These are phyloP conservation scores for Dioszegia hungarica DNA, from an alignment of 768 basidiomycete species.

Conservation along the genomic window DNA sequence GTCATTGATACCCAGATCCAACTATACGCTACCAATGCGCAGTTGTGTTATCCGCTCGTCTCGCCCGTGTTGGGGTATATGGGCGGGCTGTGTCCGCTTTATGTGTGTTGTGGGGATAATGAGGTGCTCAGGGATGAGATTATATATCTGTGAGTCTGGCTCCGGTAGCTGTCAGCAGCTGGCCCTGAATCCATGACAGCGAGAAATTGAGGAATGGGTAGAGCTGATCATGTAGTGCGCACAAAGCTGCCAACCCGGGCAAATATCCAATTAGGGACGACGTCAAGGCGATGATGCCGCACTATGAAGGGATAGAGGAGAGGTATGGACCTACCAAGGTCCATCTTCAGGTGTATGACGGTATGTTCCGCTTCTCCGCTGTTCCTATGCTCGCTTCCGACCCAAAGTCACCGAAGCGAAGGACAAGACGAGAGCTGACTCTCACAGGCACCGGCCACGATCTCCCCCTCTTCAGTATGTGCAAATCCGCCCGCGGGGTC, in stretches of 20 bases:
- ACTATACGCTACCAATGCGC: slow-evolving; percentile 77
- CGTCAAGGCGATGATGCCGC: slow-evolving; percentile 51
- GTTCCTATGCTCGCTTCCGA: too few species aligned
- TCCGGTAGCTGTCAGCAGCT: too few species aligned
- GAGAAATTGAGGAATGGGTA: too few species aligned
- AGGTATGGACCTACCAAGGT: slow-evolving; percentile 62
- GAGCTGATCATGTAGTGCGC: slow-evolving; percentile 55
- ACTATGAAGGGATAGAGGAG: slow-evolving; percentile 46
- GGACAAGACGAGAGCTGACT: not conserved
- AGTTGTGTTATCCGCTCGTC: slow-evolving; percentile 56
- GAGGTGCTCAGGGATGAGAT: slow-evolving; percentile 91
- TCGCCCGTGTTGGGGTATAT: slow-evolving; percentile 70
- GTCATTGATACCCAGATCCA: slow-evolving; percentile 65
- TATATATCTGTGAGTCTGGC: slow-evolving; percentile 60
- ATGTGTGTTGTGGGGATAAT: slow-evolving; percentile 78
- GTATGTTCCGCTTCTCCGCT: slow-evolving; percentile 44
- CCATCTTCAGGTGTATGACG: slow-evolving; percentile 90
- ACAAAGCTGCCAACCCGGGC: slow-evolving; percentile 82
- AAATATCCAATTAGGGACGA: slow-evolving; percentile 62
- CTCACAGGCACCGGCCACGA: slow-evolving; percentile 73
- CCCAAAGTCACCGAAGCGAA: not conserved
- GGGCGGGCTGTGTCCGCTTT: slow-evolving; percentile 81
- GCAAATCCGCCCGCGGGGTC: slow-evolving; percentile 48
- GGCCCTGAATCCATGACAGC: too few species aligned
- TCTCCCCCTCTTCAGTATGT: slow-evolving; percentile 62